Conservation (phyloP, 306 rosid genomes). For the Trichosanthes truncata region DNA sequence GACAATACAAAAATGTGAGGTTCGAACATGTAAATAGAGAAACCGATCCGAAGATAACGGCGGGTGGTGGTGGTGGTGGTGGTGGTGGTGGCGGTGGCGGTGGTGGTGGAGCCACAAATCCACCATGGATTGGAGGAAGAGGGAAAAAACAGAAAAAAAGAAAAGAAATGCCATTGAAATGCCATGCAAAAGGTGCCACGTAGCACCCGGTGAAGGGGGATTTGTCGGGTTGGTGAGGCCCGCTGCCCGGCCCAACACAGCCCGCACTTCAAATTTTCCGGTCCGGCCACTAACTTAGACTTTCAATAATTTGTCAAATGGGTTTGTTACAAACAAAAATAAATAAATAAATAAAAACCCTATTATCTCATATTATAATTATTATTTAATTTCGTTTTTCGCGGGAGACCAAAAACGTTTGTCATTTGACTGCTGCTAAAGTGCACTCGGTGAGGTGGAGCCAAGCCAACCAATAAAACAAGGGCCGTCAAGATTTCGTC, state of each 20-base stretch:
- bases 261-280: constrained; percentile 16
- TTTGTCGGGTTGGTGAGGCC: constrained; percentile 34
- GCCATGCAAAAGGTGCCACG: constrained; percentile 20
- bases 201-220: constrained; percentile 38
- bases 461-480: constrained; percentile 23
- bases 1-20: not conserved
- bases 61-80: not conserved
- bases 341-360: not conserved
- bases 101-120: constrained; percentile 28
- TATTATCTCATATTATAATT: not conserved
- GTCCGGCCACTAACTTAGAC: constrained; percentile 1
- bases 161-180: constrained; percentile 14
- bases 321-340: not conserved
- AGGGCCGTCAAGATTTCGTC: constrained; percentile 27
- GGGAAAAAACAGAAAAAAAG: too few relatives aligned
- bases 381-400: not conserved
- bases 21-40: not conserved
- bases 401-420: constrained; percentile 5
- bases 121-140: constrained; percentile 17
- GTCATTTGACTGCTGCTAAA: constrained; percentile 15
- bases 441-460: constrained; percentile 23
- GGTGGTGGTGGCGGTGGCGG: not conserved
- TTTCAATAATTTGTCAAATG: not conserved
- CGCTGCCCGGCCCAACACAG: constrained; percentile 17
- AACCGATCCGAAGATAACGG: not conserved